Evolutionary conservation across 331 rosid genomes (phyloP), one percentile per base, ranked within the genome.

Genomic region (Malus hybrid): DNA sequence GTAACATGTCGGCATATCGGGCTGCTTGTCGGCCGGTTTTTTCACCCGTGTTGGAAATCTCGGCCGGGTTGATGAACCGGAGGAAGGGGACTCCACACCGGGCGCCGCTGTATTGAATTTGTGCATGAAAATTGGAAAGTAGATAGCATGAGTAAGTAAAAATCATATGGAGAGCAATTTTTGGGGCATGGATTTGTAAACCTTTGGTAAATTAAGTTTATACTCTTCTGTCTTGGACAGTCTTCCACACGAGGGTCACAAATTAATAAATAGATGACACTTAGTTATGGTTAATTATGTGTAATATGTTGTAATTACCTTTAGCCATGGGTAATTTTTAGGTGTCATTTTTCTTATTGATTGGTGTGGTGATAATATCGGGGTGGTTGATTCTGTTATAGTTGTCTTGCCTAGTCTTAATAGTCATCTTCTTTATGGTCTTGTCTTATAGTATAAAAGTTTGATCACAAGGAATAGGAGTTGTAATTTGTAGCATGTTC

Each of bases 51-150:
- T 76, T 82, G 19, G 91, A 82, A 44, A 85, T 89, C 2, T 81
- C 93, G 29, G 76, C 19, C 2, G 76, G 78, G 50, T 36, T 87
- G 48, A 81, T 87, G 82, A 91, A 85, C 81, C 87, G 96, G 46
- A 72, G 97, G 50, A 93, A 93, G 80, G 90, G 92, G 20, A 87
- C 81, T 10, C 98, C 98, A 0, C 98, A 87, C 64, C 70, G 98
- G 87, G 85, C 98, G 77, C 98, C 97, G 7, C 87, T 91, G 1
- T 81, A 87, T 79, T 93, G 87, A 91, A 70, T 62, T 48, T 5
- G 28, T 70, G 70, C 32, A 73, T 59, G 60, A 66, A 67, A 20
- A 5, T 10, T 36, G 5, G 24, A 10, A 39, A 39, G 46, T 39
- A 10, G 28, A 18, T 46, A 19, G 57, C 33, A 32, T 69, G 1